A percentile compares a stretch with the other conserved stretches of the same genome.
Conservation (phyloP, 768 basidiomycete species). For the Mycena albidolilacea region DNA sequence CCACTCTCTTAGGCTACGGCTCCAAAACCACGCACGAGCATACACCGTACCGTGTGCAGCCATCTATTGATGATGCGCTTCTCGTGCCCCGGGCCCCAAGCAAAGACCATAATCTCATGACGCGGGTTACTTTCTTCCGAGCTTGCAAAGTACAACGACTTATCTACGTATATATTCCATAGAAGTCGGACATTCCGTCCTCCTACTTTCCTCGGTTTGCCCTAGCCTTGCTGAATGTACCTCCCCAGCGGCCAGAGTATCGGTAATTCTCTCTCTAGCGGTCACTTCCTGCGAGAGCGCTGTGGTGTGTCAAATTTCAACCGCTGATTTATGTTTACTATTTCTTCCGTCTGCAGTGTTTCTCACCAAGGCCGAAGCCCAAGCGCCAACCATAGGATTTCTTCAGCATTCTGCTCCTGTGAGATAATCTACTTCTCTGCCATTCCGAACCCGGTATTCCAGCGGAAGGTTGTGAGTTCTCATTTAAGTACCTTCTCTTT, state of each 20-base stretch:
- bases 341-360: neutral
- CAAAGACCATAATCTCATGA: conserved; percentile 21
- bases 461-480: conserved; percentile 31
- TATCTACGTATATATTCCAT: neutral
- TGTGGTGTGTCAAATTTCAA: conserved; percentile 35
- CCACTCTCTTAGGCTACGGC: conserved; percentile 30
- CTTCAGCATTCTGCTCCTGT: neutral
- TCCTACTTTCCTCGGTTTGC: conserved; percentile 37
- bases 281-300: conserved; percentile 29
- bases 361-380: conserved; percentile 3
- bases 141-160: neutral
- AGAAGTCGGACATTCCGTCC: conserved; percentile 40
- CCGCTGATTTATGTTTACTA: conserved; percentile 31
- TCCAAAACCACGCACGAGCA: conserved; percentile 15
- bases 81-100: conserved; percentile 21
- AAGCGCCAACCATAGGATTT: conserved; percentile 14
- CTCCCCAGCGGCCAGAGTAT: conserved; percentile 32
- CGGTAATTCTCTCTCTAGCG: conserved; percentile 27
- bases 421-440: conserved; percentile 29
- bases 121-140: conserved; percentile 11
- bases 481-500: neutral
- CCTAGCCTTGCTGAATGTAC: conserved; percentile 29
- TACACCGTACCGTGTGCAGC: conserved; percentile 25
- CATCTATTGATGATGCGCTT: conserved; percentile 30
- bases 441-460: conserved; percentile 24